Evolutionary conservation across 2,329 filamentous ascomycete species (phyloP).

Genomic region (Exophiala sp.): DNA sequence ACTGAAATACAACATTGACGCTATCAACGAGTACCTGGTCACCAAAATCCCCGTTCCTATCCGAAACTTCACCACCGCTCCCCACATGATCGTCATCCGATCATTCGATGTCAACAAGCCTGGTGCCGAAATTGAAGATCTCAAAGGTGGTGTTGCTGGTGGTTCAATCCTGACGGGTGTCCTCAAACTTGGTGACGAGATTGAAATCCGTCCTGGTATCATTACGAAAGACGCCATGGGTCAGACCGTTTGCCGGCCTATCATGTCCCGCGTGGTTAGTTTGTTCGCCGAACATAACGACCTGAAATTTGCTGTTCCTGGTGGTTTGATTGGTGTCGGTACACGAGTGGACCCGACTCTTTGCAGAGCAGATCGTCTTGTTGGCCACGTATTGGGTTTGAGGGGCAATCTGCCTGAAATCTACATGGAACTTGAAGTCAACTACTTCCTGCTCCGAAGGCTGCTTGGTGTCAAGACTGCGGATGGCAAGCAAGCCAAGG

Average conservation of each 20-base stretch:
- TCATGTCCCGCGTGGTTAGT: constrained; percentile 91
- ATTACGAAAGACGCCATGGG: constrained; percentile 92
- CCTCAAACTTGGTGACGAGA: constrained; percentile 93
- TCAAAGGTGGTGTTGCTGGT: constrained; percentile 98
- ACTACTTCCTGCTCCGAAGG: constrained; percentile 95
- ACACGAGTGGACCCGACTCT: constrained; percentile 96
- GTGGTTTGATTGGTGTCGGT: constrained; percentile 96
- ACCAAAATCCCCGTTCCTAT: constrained; percentile 89
- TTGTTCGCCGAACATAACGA: constrained; percentile 98
- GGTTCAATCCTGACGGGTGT: constrained; percentile 95
- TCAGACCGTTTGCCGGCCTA: constrained; percentile 92
- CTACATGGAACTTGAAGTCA: constrained; percentile 97
- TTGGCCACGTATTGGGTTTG: constrained; percentile 94
- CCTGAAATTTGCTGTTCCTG: constrained; percentile 95
- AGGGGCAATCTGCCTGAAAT: constrained; percentile 92
- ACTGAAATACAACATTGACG: constrained; percentile 99
- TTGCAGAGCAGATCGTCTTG: constrained; percentile 96
- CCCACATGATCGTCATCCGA: constrained; percentile 98
- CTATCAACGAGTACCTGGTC: constrained; percentile 93
- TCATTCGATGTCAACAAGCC: constrained; percentile 99
- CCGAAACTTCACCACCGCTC: constrained; percentile 85
- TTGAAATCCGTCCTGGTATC: constrained; percentile 98
- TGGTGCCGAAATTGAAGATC: constrained; percentile 94
- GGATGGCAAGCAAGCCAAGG: constrained; percentile 98
- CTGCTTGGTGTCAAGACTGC: constrained; percentile 95